Evolutionary conservation across 2,329 filamentous ascomycete species (phyloP).

Genomic region (Fusarium incarnatum): DNA sequence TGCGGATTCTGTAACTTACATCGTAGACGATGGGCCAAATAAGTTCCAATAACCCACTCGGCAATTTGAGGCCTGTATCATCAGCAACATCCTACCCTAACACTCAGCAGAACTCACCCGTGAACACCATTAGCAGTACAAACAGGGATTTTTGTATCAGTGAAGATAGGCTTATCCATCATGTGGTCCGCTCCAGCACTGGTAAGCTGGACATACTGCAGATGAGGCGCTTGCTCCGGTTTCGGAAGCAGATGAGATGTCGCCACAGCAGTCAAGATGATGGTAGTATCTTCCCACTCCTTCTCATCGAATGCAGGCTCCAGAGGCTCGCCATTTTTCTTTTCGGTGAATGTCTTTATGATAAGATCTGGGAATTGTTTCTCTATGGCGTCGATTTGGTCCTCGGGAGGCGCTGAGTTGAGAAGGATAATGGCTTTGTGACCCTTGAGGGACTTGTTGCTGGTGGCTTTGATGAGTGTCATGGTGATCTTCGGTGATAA

Average conservation of each 20-base stretch:
- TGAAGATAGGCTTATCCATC: conserved; percentile 59
- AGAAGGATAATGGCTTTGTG: conserved; percentile 61
- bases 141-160: conserved; percentile 62
- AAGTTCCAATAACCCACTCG: conserved; percentile 67
- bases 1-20: conserved; percentile 50
- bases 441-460: conserved; percentile 57
- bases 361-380: conserved; percentile 58
- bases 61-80: conserved; percentile 64
- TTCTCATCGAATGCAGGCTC: conserved; percentile 46
- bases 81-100: too few relatives aligned
- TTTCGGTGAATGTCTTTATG: conserved; percentile 48
- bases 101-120: conserved; percentile 55
- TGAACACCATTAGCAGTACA: conserved; percentile 70
- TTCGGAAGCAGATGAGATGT: conserved; percentile 56
- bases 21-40: conserved; percentile 61
- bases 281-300: conserved; percentile 62
- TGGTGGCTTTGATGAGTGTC: conserved; percentile 30
- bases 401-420: conserved; percentile 48
- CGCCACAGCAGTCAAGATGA: conserved; percentile 55
- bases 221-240: conserved; percentile 56
- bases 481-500: background rate
- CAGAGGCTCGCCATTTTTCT: conserved; percentile 47
- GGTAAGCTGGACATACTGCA: conserved; percentile 65
- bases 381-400: conserved; percentile 53
- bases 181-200: conserved; percentile 67